Evolutionary conservation across 2,329 filamentous ascomycete genomes (phyloP), one percentile per base, ranked within the genome.

Genomic region (Sordariomycetes sp.): DNA sequence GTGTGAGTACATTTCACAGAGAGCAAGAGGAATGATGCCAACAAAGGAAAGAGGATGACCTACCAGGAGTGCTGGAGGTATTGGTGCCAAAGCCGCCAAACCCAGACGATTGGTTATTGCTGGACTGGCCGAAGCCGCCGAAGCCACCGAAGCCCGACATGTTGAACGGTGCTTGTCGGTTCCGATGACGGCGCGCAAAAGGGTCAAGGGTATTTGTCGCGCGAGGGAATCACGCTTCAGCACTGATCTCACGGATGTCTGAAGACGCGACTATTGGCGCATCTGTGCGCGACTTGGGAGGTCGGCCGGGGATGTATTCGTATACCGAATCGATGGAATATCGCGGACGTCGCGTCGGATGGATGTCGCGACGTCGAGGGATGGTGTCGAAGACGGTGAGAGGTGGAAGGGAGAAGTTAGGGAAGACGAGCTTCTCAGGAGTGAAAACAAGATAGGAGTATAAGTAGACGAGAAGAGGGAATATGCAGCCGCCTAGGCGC

Each of bases 81-180:
- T 67, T 73, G 57, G 70, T 56, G 45, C 78, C 78, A 59, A 81
- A 85, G 52, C 81, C 81, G 63, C 80, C 79, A 69, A 87, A 87
- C 24, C 72, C 74, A 64, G 69, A 62, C 20, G 54, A 53, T 34
- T 53, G 70, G 54, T 70, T 71, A 58, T 73, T 74, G 66, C 77
- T 82, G 65, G 78, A 82, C 64, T 74, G 72, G 66, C 63, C 62
- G 54, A 65, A 65, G 66, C 76, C 74, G 58, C 75, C 74, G 59
- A 71, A 71, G 65, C 77, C 76, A 61, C 76, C 74, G 62, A 75
- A 74, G 64, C 80, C 80, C 65, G 79, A 79, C 80, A 83, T 83
- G 65, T 50, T 55, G 52, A 51, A 52, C 36, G 34, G 36, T 35
- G 32, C 35, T 36, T 8, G n/a, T n/a, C n/a, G 36, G 42, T 32